Conservation (phyloP, 73 alveolate species). For the Blepharisma japonicum region DNA sequence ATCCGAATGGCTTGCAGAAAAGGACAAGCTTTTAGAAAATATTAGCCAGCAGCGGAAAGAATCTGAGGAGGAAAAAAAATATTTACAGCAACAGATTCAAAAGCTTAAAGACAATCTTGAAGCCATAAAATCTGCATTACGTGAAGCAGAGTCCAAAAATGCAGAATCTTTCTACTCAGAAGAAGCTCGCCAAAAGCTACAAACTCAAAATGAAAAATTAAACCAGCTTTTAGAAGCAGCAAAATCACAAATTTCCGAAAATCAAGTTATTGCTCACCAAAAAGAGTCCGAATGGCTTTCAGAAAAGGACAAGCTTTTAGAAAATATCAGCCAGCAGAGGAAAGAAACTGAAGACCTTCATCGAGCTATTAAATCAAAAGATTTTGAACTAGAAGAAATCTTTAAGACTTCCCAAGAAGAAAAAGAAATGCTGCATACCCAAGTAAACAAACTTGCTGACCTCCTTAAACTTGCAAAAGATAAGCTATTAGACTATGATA, state of each 20-base stretch:
- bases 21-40: neutral
- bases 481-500: neutral
- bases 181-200: neutral
- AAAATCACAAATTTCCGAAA: neutral
- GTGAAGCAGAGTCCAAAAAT: neutral
- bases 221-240: neutral
- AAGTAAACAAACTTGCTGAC: neutral
- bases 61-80: conserved; percentile 29
- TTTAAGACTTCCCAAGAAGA: neutral
- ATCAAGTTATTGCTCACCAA: neutral
- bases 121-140: neutral
- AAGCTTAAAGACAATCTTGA: neutral
- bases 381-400: neutral
- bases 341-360: neutral
- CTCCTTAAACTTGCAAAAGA: neutral
- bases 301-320: neutral
- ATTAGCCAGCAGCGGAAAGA: neutral
- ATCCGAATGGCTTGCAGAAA: conserved; percentile 2
- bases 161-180: neutral
- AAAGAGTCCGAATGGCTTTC: neutral
- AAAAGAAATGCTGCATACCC: neutral
- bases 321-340: neutral
- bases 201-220: neutral
- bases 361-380: neutral
- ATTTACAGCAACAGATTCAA: conserved; percentile 20